Evolutionary conservation across 768 basidiomycete species (phyloP), one percentile per base, ranked within the genome.

Genomic region (Boletus rubroflammeus): DNA sequence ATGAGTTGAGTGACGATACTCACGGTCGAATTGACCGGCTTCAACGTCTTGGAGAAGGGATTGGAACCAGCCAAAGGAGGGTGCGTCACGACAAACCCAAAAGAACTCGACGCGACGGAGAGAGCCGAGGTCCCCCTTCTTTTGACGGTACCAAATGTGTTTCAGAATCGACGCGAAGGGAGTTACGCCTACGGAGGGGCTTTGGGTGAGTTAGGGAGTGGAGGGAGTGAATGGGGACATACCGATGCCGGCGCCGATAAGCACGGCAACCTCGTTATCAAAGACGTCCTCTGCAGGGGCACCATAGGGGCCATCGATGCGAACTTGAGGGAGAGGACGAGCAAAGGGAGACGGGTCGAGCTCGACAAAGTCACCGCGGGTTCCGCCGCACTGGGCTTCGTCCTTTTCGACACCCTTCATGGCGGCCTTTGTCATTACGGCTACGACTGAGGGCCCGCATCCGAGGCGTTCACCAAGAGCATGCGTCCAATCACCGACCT

Each of bases 1-100:
- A 41, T 40, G 14, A 38, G 32, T 8, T 10, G 47, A 41, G 25
- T 21, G 34, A 40, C 2, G 38, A 13, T 6, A 79, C 90, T 77
- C 67, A 93, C 92, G 89, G 77, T 94, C 90, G 34, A 84, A 84
- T 67, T 94, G 93, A 42, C 90, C 88, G 46, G 83, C 84, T 69
- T 97, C 94, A 43, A 97, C 85, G 67, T 93, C 86, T 64, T 88
- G 86, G 55, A 97, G 78, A 49, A 97, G 74, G 56, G 81, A 85
- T 70, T 95, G 91, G 82, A 98, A 96, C 94, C 94, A 97, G 62
- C 92, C 93, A 64, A 97, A 93, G n/a, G 90, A 90, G n/a, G 91
- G 91, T n/a, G 89, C 84, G 61, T 94, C 90, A 67, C 90, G 86
- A 69, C 87, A 90, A 58, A 92, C 81, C 94, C 93, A 96, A 75